Base-by-base conservation (phyloP, 2,329 filamentous ascomycete species). In the Ophioceras dolichostomum region DNA sequence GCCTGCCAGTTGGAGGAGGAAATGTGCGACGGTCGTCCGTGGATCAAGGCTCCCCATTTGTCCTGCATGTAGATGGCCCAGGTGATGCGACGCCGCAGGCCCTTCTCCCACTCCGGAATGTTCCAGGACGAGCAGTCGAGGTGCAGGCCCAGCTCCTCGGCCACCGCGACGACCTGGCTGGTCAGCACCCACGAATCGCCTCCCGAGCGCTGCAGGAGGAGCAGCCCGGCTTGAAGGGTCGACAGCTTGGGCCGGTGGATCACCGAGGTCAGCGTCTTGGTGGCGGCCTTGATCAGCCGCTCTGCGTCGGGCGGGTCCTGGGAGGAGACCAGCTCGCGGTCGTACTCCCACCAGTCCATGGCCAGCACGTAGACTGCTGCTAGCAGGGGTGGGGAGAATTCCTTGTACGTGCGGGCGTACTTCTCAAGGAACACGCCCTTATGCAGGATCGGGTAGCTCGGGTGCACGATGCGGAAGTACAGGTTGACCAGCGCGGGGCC, bases 41-140 rank as follows among this genome's bases (percentile, higher is more conserved):
- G 77, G 24, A 83, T 74, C 20, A 87, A 60, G 3, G 81, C 78
- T 31, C 76, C 79, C 82, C 82, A 87, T 56, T 84, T 93, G 58
- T 95, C 88, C 59, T 94, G 86, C 80, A 93, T 89, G 55, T 91
- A 94, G 36, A 94, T 59, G 2, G 84, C 87, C 87, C 88, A 94
- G 1, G 85, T 86, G 30, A 94, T 71, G 34, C 88, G 75, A 55
- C 89, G 91, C 42, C 88, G 72, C 41, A 94, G 57, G 0, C 85
- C 83, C 47, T 83, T 81, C 56, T 94, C 87, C 86, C 87, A 94
- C 0, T 70, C 69, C 20, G 87, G 84, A 38, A 94, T 89, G 43
- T 84, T 84, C 88, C 88, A 94, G 37, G 68, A 67, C 5, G 80
- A 76, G 60, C 86, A 94, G 58, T 94, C 86, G 29, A 94, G 75